Evolutionary conservation across 805 yeast species (phyloP).

Genomic region (Cyberlindnera mrakii): DNA sequence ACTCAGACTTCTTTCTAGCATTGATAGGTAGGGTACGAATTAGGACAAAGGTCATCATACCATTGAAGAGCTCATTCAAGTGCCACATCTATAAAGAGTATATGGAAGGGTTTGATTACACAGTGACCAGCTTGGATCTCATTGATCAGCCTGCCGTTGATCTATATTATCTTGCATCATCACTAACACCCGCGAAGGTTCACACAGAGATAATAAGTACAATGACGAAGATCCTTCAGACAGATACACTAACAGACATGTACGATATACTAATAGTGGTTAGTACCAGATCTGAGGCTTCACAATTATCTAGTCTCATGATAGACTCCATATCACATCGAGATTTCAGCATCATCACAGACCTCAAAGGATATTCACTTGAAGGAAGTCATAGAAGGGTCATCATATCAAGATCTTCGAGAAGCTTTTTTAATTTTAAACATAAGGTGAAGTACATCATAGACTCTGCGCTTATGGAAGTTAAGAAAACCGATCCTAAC

Average conservation of each 20-base stretch:
- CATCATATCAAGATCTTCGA: background rate
- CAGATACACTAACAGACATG: constrained; percentile 1
- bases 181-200: background rate
- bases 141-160: constrained; percentile 1
- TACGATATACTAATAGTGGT: constrained; percentile 8
- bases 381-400: constrained; percentile 4
- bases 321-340: background rate
- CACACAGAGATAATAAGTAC: constrained; percentile 2
- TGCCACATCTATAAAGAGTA: background rate
- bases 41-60: constrained; percentile 4
- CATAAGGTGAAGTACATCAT: constrained; percentile 12
- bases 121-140: constrained; percentile 1
- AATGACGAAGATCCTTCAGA: background rate
- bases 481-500: constrained; percentile 2
- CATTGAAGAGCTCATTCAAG: constrained; percentile 3
- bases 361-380: constrained; percentile 1
- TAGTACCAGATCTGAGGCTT: constrained; percentile 1
- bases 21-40: background rate
- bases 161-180: constrained; percentile 1
- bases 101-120: background rate
- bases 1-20: constrained; percentile 9
- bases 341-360: constrained; percentile 6
- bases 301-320: background rate
- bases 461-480: constrained; percentile 5
- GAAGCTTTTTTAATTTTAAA: background rate